A percentile compares a stretch with the other conserved stretches of the same genome.
phyloP scores from a whole-genome alignment of 106 monocot genomes.

The Dioscorea zingiberensis region DNA sequence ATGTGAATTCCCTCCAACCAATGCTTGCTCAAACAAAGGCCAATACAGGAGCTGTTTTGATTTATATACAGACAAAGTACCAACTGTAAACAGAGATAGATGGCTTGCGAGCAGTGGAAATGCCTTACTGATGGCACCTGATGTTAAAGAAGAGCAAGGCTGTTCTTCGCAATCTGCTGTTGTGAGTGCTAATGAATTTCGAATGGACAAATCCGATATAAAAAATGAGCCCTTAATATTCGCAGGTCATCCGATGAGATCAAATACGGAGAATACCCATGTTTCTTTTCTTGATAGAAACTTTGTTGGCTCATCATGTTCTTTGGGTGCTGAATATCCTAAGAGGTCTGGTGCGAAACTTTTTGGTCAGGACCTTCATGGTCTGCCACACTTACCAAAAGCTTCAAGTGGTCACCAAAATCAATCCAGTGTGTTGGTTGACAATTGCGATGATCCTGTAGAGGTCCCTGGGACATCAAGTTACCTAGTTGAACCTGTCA shows the following conservation, averaged over 20 bases:
- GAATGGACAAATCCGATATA: constrained; percentile 1
- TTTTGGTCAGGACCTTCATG: constrained; percentile 48
- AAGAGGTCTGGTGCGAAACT: constrained; percentile 26
- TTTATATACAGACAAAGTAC: constrained; percentile 19
- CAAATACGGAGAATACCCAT: constrained; percentile 16
- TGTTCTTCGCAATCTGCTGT: background rate
- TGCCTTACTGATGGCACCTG: background rate
- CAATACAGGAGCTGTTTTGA: constrained; percentile 11
- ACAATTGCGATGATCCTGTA: background rate
- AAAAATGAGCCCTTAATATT: constrained; percentile 10
- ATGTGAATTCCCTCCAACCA: too few relatives aligned
- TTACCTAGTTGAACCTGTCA: constrained; percentile 40
- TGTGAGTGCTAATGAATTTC: constrained; percentile 1
- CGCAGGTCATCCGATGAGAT: constrained; percentile 10
- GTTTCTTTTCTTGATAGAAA: constrained; percentile 9
- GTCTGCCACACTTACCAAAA: constrained; percentile 6
- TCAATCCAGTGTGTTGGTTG: background rate
- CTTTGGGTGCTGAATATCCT: constrained; percentile 13
- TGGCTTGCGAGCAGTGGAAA: too few relatives aligned
- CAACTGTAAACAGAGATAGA: constrained; percentile 5
- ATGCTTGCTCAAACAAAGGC: too few relatives aligned
- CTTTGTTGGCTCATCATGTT: constrained; percentile 28
- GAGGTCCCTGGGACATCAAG: constrained; percentile 1
- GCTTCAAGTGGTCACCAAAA: constrained; percentile 9
- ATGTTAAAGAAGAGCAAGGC: background rate